Evolutionary conservation across 2,329 filamentous ascomycete genomes (phyloP).

Genomic region (Pestalotiopsis sp.): DNA sequence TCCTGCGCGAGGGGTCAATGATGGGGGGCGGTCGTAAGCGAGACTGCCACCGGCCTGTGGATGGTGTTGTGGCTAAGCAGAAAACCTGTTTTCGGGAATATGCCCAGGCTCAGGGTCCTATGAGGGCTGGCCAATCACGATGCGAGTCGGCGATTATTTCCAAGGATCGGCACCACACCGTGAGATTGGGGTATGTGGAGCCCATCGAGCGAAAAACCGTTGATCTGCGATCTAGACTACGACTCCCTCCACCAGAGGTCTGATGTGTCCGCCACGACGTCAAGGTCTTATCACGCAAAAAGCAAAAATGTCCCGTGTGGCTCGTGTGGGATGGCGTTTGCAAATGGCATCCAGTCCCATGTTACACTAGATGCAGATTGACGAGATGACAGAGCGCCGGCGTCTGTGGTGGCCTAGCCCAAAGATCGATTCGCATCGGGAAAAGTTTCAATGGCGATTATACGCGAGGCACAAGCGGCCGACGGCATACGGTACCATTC

Average conservation of each 20-base stretch:
- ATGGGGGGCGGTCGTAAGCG: background rate
- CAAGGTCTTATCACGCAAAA: conserved; percentile 3
- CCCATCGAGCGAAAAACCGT: conserved; percentile 2
- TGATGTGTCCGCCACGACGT: background rate
- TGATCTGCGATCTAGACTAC: conserved; percentile 6
- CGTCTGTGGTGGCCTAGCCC: background rate
- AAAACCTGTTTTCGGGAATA: conserved; percentile 8
- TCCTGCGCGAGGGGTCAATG: background rate
- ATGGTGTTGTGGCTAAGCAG: conserved; percentile 8
- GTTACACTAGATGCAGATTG: background rate
- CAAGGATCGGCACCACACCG: background rate
- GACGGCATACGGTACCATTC: background rate
- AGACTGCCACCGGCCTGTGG: background rate
- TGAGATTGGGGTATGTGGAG: conserved; percentile 2
- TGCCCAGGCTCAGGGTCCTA: background rate
- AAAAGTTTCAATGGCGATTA: background rate
- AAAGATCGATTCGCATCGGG: background rate
- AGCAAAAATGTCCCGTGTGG: background rate
- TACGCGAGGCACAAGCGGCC: background rate
- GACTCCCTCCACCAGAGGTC: background rate
- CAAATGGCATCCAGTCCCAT: background rate
- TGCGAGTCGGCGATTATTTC: background rate
- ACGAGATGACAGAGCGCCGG: background rate
- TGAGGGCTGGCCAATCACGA: background rate
- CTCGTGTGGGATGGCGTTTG: background rate